These are phyloP conservation scores for Lomentospora prolificans DNA, from an alignment of 2,329 filamentous ascomycete genomes.

Conservation along the genomic window DNA sequence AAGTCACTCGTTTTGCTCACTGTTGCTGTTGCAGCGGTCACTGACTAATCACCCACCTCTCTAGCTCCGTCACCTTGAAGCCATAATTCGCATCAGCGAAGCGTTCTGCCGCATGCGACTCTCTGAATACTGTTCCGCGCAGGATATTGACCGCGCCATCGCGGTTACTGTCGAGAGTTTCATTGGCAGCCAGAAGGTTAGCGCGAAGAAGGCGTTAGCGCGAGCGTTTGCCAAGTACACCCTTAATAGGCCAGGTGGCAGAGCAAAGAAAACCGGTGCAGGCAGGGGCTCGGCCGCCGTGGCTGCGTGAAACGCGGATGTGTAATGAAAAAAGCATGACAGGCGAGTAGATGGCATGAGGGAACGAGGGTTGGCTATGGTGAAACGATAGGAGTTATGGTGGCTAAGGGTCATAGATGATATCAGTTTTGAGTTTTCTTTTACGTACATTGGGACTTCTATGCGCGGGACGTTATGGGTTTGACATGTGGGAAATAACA, in stretches of 20 bases:
- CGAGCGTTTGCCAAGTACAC: constrained; percentile 95
- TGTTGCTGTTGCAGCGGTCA: no score
- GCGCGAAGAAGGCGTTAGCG: constrained; percentile 91
- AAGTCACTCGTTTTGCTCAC: constrained; percentile 25
- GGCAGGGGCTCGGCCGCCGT: neutral
- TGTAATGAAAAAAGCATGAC: neutral
- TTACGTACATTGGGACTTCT: neutral
- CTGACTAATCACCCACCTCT: constrained; percentile 51
- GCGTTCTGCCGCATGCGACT: constrained; percentile 94
- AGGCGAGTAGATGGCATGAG: neutral
- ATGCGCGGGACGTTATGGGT: neutral
- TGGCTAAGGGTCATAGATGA: neutral
- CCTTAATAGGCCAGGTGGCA: constrained; percentile 37
- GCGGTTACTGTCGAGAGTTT: constrained; percentile 95
- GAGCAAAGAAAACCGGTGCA: neutral
- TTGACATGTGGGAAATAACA: no score
- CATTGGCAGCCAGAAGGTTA: constrained; percentile 91
- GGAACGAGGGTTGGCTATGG: neutral
- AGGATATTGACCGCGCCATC: constrained; percentile 94
- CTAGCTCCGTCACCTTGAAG: constrained; percentile 92
- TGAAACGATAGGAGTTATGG: neutral
- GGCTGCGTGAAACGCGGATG: neutral
- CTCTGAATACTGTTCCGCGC: constrained; percentile 83
- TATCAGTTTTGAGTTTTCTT: neutral
- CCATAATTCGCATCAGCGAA: constrained; percentile 94